Conservation (phyloP, 371 early-diverging fungal genomes). For the Mucor sp. region DNA sequence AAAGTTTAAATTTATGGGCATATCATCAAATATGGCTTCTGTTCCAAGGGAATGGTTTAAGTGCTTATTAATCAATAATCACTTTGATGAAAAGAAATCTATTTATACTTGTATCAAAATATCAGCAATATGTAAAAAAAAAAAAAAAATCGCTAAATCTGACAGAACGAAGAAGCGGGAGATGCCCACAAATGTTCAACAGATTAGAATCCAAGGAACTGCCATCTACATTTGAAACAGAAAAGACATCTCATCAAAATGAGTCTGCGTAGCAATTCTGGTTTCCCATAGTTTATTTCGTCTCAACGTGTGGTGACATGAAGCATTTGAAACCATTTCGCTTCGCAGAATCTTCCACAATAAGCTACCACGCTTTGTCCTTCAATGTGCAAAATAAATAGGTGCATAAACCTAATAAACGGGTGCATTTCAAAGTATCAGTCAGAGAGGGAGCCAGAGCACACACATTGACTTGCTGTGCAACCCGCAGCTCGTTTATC, state of each 20-base stretch:
- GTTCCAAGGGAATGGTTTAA: neutral
- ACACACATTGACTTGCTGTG: neutral
- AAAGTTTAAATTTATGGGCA: neutral
- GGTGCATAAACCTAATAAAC: neutral
- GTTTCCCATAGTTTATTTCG: neutral
- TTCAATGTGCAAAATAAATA: neutral
- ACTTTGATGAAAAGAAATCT: neutral
- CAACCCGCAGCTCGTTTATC: slow-evolving; percentile 1
- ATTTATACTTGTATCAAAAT: neutral
- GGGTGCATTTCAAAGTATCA: neutral
- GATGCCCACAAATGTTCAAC: neutral
- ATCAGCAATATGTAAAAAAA: neutral
- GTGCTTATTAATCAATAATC: neutral
- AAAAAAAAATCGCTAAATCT: neutral
- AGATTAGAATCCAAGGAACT: neutral
- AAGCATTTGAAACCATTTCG: neutral
- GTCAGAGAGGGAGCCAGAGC: neutral
- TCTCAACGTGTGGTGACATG: neutral
- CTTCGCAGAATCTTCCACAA: neutral
- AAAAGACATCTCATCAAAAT: neutral
- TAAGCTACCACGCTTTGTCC: neutral
- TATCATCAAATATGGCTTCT: neutral
- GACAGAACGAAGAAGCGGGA: too few species aligned
- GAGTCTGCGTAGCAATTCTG: neutral
- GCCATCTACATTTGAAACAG: neutral